These are phyloP conservation scores for Hypomyces rosellus DNA, from an alignment of 2,329 filamentous ascomycete species.

Conservation along the genomic window DNA sequence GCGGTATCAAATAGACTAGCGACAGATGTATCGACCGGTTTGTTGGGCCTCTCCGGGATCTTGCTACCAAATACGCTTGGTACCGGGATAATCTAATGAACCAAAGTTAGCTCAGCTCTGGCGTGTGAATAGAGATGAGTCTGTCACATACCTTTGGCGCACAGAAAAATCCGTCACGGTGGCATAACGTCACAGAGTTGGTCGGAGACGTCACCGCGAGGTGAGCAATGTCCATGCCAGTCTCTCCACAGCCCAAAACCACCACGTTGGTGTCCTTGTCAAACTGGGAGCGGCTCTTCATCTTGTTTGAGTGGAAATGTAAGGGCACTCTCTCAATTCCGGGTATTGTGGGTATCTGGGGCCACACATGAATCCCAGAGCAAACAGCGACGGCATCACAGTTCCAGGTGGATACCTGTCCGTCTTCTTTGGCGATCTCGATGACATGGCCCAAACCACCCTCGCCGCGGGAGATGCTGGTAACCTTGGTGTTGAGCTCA, in stretches of 20 bases:
- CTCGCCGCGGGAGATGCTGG: constrained; percentile 16
- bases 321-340: constrained; percentile 31
- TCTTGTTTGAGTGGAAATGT: constrained; percentile 37
- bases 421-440: constrained; percentile 4
- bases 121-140: too few species aligned
- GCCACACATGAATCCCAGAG: constrained; percentile 37
- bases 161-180: constrained; percentile 40
- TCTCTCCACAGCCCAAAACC: constrained; percentile 40
- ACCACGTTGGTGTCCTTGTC: constrained; percentile 33
- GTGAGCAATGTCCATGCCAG: constrained; percentile 38
- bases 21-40: constrained; percentile 40
- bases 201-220: constrained; percentile 38
- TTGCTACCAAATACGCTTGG: constrained; percentile 11
- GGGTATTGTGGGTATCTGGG: constrained; percentile 31
- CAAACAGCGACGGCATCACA: constrained; percentile 43
- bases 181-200: constrained; percentile 36
- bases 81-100: constrained; percentile 21
- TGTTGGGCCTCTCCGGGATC: constrained; percentile 24
- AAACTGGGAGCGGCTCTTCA: constrained; percentile 38
- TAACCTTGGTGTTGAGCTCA: constrained; percentile 27
- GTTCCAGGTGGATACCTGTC: constrained; percentile 18
- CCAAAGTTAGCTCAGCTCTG: too few species aligned
- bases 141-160: constrained; percentile 33
- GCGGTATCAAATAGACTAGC: constrained; percentile 46
- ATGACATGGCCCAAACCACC: constrained; percentile 13